Conservation (phyloP, 306 rosid species). For the Quercus parvula region DNA sequence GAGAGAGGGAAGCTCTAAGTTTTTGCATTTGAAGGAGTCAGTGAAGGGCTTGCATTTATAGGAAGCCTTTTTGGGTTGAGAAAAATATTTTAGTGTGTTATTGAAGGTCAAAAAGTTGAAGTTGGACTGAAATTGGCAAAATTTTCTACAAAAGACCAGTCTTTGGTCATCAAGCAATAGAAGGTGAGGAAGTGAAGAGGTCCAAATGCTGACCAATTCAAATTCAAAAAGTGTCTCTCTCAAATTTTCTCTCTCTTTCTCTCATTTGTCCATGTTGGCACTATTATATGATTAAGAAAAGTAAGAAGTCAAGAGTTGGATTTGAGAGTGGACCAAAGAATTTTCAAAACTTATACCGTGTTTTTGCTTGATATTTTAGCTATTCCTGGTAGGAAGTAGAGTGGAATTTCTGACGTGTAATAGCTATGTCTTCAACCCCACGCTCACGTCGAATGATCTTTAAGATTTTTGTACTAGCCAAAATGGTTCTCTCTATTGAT, state of each 20-base stretch:
- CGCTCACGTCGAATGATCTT: not conserved
- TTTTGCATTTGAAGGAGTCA: slow-evolving; percentile 11
- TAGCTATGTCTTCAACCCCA: slow-evolving; percentile 26
- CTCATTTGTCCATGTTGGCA: slow-evolving; percentile 22
- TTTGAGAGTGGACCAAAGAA: slow-evolving; percentile 10
- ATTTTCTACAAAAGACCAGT: slow-evolving; percentile 55
- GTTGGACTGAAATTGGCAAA: slow-evolving; percentile 61
- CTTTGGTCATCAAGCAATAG: slow-evolving; percentile 31
- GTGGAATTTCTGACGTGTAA: slow-evolving; percentile 3
- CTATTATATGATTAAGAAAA: slow-evolving; percentile 22
- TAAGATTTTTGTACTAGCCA: not conserved
- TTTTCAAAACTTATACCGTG: slow-evolving; percentile 50
- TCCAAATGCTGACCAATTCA: slow-evolving; percentile 51
- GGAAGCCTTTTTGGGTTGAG: not conserved
- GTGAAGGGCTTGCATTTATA: slow-evolving; percentile 24
- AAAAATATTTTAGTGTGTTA: not conserved
- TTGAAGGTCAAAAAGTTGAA: slow-evolving; percentile 21
- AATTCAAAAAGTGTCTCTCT: slow-evolving; percentile 7
- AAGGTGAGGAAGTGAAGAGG: not conserved
- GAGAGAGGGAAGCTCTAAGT: not conserved
- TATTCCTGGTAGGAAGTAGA: not conserved
- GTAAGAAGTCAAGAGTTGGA: not conserved
- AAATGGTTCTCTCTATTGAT: not conserved
- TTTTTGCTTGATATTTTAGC: slow-evolving; percentile 16
- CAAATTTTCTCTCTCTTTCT: not conserved